Percentiles rank a stretch among this genome's conserved stretches.
These are phyloP conservation scores for Xanthoparmelia taractica DNA, from an alignment of 495 filamentous ascomycete species.

Conservation along the genomic window DNA sequence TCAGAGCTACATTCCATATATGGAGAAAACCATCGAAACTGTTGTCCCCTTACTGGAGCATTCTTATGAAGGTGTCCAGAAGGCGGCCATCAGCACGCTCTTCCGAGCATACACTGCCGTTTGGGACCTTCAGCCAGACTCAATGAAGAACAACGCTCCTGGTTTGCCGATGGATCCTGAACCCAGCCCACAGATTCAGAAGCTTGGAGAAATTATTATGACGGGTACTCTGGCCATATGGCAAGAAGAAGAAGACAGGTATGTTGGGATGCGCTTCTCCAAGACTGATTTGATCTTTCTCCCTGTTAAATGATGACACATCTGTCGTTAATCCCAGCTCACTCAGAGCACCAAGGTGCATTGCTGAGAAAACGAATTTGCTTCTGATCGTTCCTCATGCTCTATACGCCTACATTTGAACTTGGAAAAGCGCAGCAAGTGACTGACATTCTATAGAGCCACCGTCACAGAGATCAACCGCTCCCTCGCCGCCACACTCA, in stretches of 20 bases:
- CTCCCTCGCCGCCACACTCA: constrained; percentile 86
- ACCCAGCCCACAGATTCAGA: constrained; percentile 66
- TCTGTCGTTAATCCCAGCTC: constrained; percentile 96
- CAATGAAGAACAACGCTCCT: constrained; percentile 76
- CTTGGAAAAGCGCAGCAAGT: constrained; percentile 23
- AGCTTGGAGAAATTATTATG: constrained; percentile 82
- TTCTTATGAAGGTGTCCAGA: constrained; percentile 85
- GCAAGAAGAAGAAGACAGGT: constrained; percentile 89
- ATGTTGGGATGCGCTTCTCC: constrained; percentile 37
- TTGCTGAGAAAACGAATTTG: constrained; percentile 84
- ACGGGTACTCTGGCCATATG: constrained; percentile 76
- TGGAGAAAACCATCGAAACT: constrained; percentile 81
- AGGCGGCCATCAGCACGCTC: constrained; percentile 78
- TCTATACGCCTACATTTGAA: neutral
- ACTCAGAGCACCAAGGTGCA: constrained; percentile 80
- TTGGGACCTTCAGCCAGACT: constrained; percentile 77
- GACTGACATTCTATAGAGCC: constrained; percentile 52
- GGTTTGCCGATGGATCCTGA: constrained; percentile 76
- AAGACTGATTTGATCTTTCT: constrained; percentile 19
- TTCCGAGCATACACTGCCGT: constrained; percentile 92
- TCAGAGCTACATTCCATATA: constrained; percentile 70
- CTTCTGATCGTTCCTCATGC: constrained; percentile 39
- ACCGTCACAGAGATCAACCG: constrained; percentile 94
- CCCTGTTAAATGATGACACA: constrained; percentile 66
- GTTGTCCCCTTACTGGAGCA: constrained; percentile 76